phyloP scores from a whole-genome alignment of 441 rosid genomes.

The Croton laevigatus region DNA sequence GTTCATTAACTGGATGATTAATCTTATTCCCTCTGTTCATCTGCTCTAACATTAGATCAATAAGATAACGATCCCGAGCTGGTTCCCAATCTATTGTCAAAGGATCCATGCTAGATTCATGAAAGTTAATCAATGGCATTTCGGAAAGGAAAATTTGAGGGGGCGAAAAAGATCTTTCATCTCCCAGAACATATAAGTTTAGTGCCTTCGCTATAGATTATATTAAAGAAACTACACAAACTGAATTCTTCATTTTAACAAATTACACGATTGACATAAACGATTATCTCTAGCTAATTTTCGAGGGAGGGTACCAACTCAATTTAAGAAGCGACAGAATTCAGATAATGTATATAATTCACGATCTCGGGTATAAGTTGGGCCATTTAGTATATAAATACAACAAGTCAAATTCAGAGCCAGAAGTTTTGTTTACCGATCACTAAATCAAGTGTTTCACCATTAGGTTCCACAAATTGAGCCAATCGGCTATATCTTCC shows the following conservation, averaged over 20 bases:
- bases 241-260: background rate
- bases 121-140: background rate
- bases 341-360: slow-evolving; percentile 1
- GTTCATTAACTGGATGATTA: slow-evolving; percentile 47
- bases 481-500: slow-evolving; percentile 74
- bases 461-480: slow-evolving; percentile 39
- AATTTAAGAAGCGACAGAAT: background rate
- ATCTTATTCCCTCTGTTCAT: slow-evolving; percentile 42
- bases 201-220: background rate
- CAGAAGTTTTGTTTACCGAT: slow-evolving; percentile 44
- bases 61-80: slow-evolving; percentile 52
- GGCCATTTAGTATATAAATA: background rate
- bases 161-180: too few relatives aligned
- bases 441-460: slow-evolving; percentile 37
- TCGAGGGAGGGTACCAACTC: background rate
- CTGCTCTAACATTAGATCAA: slow-evolving; percentile 63
- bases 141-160: background rate
- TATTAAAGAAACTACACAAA: background rate
- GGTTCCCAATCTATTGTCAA: slow-evolving; percentile 55
- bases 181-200: background rate
- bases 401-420: slow-evolving; percentile 1
- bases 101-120: slow-evolving; percentile 29
- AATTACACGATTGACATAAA: background rate
- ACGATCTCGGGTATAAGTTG: background rate
- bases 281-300: background rate